These are phyloP conservation scores for Plantago major DNA, from an alignment of 257 asterid species.

Conservation along the genomic window DNA sequence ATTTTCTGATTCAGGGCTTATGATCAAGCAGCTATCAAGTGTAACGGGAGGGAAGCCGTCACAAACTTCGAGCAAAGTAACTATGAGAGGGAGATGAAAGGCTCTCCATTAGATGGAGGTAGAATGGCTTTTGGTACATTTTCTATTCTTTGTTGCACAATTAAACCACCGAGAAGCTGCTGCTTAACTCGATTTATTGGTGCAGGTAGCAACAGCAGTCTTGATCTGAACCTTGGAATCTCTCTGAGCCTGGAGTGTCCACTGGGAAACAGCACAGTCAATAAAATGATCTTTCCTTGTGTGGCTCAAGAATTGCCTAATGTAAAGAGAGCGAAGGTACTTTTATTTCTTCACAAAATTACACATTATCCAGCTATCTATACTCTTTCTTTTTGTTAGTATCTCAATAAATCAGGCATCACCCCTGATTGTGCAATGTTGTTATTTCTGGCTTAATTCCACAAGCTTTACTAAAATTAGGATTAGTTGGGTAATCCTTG, in stretches of 20 bases:
- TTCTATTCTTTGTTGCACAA: constrained; percentile 1
- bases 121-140: constrained; percentile 3
- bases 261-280: constrained; percentile 24
- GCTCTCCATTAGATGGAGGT: constrained; percentile 44
- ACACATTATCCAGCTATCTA: no score
- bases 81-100: constrained; percentile 40
- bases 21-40: constrained; percentile 64
- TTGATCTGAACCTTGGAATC: constrained; percentile 87
- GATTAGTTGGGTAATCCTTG: no score
- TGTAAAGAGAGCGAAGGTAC: constrained; percentile 55
- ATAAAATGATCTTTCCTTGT: constrained; percentile 29
- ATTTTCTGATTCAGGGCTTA: constrained; percentile 61
- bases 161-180: not conserved
- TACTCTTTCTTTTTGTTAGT: not conserved
- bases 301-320: constrained; percentile 36
- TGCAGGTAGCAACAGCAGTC: constrained; percentile 55
- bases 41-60: constrained; percentile 62
- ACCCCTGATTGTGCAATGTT: not conserved
- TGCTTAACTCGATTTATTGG: constrained; percentile 17
- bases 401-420: constrained; percentile 1
- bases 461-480: not conserved
- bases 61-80: constrained; percentile 52
- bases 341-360: constrained; percentile 7
- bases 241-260: constrained; percentile 52
- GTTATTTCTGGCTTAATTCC: constrained; percentile 8